Evolutionary conservation across 1,139 yeast genomes (phyloP).

Genomic region (Sugiyamaella grinbergsii): DNA sequence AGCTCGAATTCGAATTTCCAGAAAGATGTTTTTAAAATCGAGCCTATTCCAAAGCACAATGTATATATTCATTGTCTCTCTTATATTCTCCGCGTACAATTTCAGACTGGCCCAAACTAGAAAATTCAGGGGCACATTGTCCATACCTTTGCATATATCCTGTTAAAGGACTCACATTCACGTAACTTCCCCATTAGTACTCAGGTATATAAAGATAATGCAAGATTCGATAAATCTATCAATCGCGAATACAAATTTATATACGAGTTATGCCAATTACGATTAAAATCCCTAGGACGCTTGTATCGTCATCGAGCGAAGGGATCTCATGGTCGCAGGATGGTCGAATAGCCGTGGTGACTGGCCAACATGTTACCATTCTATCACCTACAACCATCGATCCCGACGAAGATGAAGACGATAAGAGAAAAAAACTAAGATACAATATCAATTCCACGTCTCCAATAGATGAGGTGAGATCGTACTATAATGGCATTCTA

Average conservation of each 20-base stretch:
- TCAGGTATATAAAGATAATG: neutral
- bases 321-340: conserved; percentile 34
- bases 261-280: conserved; percentile 23
- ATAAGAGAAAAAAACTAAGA: conserved; percentile 20
- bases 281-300: conserved; percentile 29
- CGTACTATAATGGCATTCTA: conserved; percentile 2
- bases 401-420: conserved; percentile 17
- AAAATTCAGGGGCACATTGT: too few species aligned
- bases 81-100: too few species aligned
- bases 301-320: conserved; percentile 26
- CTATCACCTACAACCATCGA: conserved; percentile 16
- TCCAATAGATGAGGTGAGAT: conserved; percentile 23
- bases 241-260: too few species aligned
- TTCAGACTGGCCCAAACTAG: too few species aligned
- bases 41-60: too few species aligned
- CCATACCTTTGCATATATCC: too few species aligned
- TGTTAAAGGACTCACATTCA: neutral
- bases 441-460: conserved; percentile 28
- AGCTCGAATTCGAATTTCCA: too few species aligned
- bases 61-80: too few species aligned
- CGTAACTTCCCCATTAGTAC: too few species aligned
- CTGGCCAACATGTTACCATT: conserved; percentile 27
- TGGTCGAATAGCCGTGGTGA: conserved; percentile 30
- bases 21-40: too few species aligned
- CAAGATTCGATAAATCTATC: too few species aligned